A percentile compares a stretch with the other conserved stretches of the same genome.
phyloP scores from a whole-genome alignment of 768 basidiomycete species.

The Tulasnella sp. region DNA sequence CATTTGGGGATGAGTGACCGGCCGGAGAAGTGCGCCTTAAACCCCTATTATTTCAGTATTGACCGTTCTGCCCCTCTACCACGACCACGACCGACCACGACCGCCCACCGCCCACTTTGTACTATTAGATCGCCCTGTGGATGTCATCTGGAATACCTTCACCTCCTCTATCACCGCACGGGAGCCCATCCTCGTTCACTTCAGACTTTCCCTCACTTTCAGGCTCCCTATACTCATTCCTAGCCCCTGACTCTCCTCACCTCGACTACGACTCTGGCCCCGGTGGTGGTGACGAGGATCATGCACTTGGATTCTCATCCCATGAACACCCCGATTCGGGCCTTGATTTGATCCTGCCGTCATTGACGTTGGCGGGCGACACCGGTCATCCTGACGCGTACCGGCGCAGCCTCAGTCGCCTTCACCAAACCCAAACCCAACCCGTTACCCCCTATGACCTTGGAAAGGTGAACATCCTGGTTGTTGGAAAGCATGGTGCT shows the following conservation, averaged over 20 bases:
- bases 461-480: background rate
- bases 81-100: background rate
- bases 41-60: conserved; percentile 1
- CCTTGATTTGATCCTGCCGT: background rate
- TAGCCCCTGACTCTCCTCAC: conserved; percentile 4
- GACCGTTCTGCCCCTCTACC: background rate
- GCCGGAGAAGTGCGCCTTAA: too few relatives aligned
- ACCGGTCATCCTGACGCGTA: background rate
- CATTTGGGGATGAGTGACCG: too few relatives aligned
- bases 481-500: conserved; percentile 3
- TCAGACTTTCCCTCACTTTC: background rate
- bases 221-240: conserved; percentile 10
- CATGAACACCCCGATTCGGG: background rate
- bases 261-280: background rate
- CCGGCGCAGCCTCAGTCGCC: background rate
- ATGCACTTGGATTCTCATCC: background rate
- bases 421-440: background rate
- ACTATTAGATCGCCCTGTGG: too few relatives aligned
- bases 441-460: background rate
- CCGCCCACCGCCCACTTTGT: background rate
- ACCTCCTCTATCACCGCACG: conserved; percentile 8
- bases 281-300: background rate
- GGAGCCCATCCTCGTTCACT: conserved; percentile 5
- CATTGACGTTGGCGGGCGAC: background rate
- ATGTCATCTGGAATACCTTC: conserved; percentile 8